Conservation (phyloP, 2,329 filamentous ascomycete species). For the Lachnellula occidentalis region DNA sequence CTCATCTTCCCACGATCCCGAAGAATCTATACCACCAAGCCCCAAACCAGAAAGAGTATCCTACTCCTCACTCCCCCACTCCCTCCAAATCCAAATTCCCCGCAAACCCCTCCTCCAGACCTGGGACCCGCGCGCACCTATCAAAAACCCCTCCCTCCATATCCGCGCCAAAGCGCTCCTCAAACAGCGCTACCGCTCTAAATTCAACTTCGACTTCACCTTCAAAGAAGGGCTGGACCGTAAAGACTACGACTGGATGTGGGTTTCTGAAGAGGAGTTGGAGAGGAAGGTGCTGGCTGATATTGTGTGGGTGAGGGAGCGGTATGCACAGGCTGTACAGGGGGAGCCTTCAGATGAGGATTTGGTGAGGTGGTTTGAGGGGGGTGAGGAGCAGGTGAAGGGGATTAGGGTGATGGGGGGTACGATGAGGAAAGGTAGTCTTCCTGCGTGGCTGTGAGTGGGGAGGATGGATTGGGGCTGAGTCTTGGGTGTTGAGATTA, state of each 20-base stretch:
- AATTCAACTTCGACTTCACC: conserved; percentile 3
- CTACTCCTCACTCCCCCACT: background rate
- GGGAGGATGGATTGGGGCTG: too few species aligned
- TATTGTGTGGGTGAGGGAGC: conserved; percentile 14
- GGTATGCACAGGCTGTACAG: conserved; percentile 9
- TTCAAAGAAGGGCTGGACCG: background rate
- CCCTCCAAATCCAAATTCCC: background rate
- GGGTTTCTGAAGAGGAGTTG: conserved; percentile 9
- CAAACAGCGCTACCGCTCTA: conserved; percentile 6
- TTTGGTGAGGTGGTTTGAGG: conserved; percentile 12
- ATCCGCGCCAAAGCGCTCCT: conserved; percentile 1
- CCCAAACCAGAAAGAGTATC: background rate
- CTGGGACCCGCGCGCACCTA: background rate
- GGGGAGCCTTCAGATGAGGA: conserved; percentile 11
- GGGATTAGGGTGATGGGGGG: background rate
- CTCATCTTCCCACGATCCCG: background rate
- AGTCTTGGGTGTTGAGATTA: too few species aligned
- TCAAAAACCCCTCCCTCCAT: background rate
- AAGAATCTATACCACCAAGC: background rate
- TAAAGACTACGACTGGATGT: conserved; percentile 10
- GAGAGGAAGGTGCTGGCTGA: conserved; percentile 15
- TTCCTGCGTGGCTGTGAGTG: too few species aligned
- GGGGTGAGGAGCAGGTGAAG: background rate
- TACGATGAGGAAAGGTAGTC: background rate
- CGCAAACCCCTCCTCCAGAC: background rate